Base-by-base conservation (phyloP, 768 basidiomycete species). In the Myochromella boudieri region DNA sequence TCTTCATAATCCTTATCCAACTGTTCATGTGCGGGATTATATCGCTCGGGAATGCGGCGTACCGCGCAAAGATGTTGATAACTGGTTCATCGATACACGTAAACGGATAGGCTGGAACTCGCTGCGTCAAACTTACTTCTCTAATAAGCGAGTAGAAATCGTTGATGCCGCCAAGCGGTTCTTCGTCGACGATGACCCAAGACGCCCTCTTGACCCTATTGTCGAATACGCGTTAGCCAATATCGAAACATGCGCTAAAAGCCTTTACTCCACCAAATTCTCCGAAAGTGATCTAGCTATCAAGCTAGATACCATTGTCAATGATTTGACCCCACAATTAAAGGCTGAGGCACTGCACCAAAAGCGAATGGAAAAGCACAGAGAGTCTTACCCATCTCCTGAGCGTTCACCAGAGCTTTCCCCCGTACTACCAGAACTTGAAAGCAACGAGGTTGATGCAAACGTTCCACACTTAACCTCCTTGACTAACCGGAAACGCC, bases 51-150 rank as follows among this genome's bases (percentile, higher is more conserved):
- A 57, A 1, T 56, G 68, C 0, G 52, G 57, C 0, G 63, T 21
- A 15, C 45, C 52, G 0, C 11, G 63, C 1, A 67, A 58, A 46
- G 68, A 72, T 0, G 40, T 82, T 38, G 70, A 72, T 32, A 56
- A 60, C 0, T 82, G 81, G 81, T 82, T 82, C 24, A 54, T 67
- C 14, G 71, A 74, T 12, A 63, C 61, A 2, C 69, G 81, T 0
- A 74, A 70, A n/a, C 72, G 78, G 0, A 80, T 81, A 0, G 79
- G 80, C 0, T 83, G 81, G 81, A 80, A 72, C 8, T 17, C 39
- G 0, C 44, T 79, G 0, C 69, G 74, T 1, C 66, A 61, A 29
- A 31, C 44, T 0, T 61, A 51, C 9, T 77, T 72, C 41, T 27
- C 46, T 0, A 66, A 68, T 31, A 67, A 65, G 22, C 66, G 68